Conservation (phyloP, 2,329 filamentous ascomycete species). For the Aspergillus persii region DNA sequence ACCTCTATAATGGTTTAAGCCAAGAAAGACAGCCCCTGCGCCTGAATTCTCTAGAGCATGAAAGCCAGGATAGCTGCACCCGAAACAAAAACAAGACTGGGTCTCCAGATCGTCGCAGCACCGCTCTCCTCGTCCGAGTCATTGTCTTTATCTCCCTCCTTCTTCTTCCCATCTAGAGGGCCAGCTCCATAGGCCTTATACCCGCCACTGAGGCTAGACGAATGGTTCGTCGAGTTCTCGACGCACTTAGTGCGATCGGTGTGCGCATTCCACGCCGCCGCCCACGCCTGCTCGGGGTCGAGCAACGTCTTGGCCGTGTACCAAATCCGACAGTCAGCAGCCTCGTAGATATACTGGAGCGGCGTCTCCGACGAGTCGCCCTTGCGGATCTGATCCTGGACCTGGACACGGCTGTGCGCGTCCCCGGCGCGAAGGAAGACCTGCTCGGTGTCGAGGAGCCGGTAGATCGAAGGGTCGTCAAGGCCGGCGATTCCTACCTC, state of each 20-base stretch:
- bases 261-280: conserved; percentile 26
- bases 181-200: conserved; percentile 9
- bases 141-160: neutral
- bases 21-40: neutral
- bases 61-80: neutral
- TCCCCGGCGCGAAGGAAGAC: conserved; percentile 10
- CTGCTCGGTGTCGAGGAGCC: conserved; percentile 1
- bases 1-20: too few relatives aligned
- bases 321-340: conserved; percentile 59
- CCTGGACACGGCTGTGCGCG: conserved; percentile 36
- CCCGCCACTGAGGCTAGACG: conserved; percentile 9
- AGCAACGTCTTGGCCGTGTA: conserved; percentile 54
- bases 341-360: conserved; percentile 58
- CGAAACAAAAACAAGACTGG: neutral
- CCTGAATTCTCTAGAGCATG: neutral
- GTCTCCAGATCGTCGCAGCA: neutral
- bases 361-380: conserved; percentile 44
- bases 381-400: conserved; percentile 43
- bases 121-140: neutral
- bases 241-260: conserved; percentile 8
- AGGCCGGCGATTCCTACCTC: neutral
- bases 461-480: conserved; percentile 9
- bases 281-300: conserved; percentile 53
- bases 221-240: conserved; percentile 11
- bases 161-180: neutral